Evolutionary conservation across 306 rosid species (phyloP).

Genomic region (Ormosia emarginata): DNA sequence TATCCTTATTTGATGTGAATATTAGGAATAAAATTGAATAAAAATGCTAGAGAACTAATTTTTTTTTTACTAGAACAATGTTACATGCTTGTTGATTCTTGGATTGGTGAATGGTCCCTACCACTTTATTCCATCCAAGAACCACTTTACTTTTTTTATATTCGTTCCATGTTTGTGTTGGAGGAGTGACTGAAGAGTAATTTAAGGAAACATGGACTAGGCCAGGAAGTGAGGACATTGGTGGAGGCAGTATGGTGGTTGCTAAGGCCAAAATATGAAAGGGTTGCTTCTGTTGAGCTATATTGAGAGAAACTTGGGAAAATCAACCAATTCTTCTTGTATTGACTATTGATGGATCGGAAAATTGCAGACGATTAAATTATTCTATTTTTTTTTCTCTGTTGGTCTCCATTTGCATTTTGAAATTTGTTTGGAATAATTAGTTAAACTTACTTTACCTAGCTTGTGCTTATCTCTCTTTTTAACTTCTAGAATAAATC

Average conservation of each 20-base stretch:
- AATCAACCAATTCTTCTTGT: neutral
- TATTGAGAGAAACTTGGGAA: neutral
- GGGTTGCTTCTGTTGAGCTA: neutral
- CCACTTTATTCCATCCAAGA: too few relatives aligned
- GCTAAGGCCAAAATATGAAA: constrained; percentile 80
- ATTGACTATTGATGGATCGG: too few relatives aligned
- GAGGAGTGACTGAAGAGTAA: constrained; percentile 96
- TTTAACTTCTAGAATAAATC: neutral
- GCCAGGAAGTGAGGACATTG: constrained; percentile 59
- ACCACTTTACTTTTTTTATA: neutral
- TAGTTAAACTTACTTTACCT: neutral
- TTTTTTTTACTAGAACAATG: too few relatives aligned
- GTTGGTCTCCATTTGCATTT: too few relatives aligned
- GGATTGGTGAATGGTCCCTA: too few relatives aligned
- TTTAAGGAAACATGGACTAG: constrained; percentile 90
- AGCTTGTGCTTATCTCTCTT: neutral
- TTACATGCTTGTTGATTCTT: too few relatives aligned
- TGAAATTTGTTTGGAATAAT: too few relatives aligned
- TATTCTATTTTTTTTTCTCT: too few relatives aligned
- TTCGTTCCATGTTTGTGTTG: neutral
- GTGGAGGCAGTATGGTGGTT: constrained; percentile 53
- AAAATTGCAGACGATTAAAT: too few relatives aligned
- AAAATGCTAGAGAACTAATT: too few relatives aligned
- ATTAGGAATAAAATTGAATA: neutral
- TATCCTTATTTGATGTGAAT: neutral